Conservation (phyloP, 164 flowering plant genomes). For the Nymphaea colorata region DNA sequence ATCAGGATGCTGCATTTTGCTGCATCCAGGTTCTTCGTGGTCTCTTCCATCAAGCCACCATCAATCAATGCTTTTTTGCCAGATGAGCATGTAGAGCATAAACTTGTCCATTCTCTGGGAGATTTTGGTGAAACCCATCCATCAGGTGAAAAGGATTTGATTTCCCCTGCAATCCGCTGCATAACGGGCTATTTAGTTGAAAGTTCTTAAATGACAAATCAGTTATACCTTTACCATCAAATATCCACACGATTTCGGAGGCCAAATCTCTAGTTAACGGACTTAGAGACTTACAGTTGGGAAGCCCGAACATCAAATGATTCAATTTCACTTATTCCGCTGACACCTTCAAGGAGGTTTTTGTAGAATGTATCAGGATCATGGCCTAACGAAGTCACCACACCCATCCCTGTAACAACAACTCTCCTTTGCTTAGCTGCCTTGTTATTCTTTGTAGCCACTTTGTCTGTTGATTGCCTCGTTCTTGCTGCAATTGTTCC, state of each 20-base stretch:
- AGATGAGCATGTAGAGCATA: slow-evolving; percentile 92
- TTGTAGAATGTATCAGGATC: slow-evolving; percentile 73
- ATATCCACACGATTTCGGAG: no score
- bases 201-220: no score
- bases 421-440: slow-evolving; percentile 66
- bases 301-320: slow-evolving; percentile 77
- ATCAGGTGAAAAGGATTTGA: slow-evolving; percentile 81
- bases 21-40: slow-evolving; percentile 58
- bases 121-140: slow-evolving; percentile 90
- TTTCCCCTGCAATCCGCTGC: slow-evolving; percentile 97
- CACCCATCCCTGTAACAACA: slow-evolving; percentile 96
- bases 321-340: slow-evolving; percentile 91
- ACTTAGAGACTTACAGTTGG: slow-evolving; percentile 50
- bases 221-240: no score
- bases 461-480: slow-evolving; percentile 47
- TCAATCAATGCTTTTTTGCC: slow-evolving; percentile 95
- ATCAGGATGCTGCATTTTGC: slow-evolving; percentile 80
- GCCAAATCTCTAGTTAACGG: no score
- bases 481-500: slow-evolving; percentile 68
- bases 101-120: slow-evolving; percentile 88
- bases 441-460: slow-evolving; percentile 35
- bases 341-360: slow-evolving; percentile 89
- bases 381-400: slow-evolving; percentile 76
- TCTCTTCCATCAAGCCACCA: slow-evolving; percentile 72
- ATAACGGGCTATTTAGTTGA: background rate